These are phyloP conservation scores for Globisporangium abappressorium DNA, from an alignment of 352 stramenopile genomes.

Conservation along the genomic window DNA sequence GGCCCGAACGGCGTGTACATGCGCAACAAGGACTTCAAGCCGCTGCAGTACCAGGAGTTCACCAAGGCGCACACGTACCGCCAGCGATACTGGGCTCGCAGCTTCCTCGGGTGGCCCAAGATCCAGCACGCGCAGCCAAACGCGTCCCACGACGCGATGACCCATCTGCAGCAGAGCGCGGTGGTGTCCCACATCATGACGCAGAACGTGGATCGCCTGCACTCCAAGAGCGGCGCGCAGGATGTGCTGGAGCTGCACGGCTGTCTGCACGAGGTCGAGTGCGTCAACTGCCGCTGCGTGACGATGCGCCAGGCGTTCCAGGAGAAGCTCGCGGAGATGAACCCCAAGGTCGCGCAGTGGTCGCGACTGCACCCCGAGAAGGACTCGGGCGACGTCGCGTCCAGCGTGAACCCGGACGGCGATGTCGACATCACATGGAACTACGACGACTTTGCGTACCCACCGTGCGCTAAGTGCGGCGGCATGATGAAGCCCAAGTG, in stretches of 20 bases:
- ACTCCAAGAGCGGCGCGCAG: conserved; percentile 86
- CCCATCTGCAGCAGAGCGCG: conserved; percentile 56
- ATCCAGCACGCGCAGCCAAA: conserved; percentile 86
- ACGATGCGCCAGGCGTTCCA: conserved; percentile 86
- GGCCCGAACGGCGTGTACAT: conserved; percentile 94
- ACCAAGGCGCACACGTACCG: conserved; percentile 64
- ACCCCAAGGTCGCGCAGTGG: conserved; percentile 65
- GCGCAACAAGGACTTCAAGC: conserved; percentile 90
- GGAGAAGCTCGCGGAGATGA: conserved; percentile 69
- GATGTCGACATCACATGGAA: conserved; percentile 90
- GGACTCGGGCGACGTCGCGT: conserved; percentile 54
- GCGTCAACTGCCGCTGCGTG: conserved; percentile 64
- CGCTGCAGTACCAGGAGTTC: conserved; percentile 95
- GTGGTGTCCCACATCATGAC: conserved; percentile 85
- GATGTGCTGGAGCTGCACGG: conserved; percentile 95
- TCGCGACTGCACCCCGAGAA: conserved; percentile 27
- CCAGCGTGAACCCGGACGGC: conserved; percentile 91
- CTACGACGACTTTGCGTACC: conserved; percentile 83
- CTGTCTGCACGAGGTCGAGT: conserved; percentile 86
- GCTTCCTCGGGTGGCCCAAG: conserved; percentile 86
- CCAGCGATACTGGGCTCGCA: conserved; percentile 93
- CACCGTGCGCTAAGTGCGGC: conserved; percentile 63
- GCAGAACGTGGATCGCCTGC: conserved; percentile 97
- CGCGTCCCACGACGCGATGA: conserved; percentile 86
- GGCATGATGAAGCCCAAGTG: conserved; percentile 82